Evolutionary conservation across 176 grass and related monocot genomes (phyloP), one percentile per base, ranked within the genome.

Genomic region (Avena insularis): DNA sequence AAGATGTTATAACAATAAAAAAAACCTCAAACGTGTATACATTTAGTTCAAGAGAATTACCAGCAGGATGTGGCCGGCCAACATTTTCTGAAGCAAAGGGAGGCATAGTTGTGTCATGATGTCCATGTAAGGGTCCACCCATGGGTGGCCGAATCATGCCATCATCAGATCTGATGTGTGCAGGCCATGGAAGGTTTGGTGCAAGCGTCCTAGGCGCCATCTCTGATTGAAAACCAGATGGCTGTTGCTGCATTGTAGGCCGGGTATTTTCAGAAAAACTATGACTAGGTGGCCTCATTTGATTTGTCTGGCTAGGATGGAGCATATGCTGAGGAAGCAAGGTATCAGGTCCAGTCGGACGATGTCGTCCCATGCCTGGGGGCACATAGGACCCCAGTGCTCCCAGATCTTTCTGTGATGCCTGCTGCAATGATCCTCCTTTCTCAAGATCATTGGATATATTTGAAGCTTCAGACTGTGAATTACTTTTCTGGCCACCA

Each of bases 71-170:
- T 47, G 86, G 57, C 27, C 53, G 65, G 29, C 83, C 86, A 57
- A 90, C 79, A 79, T 78, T 86, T 83, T 92, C 91, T 66, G 67
- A 83, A 70, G 80, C 83, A 87, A 95, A 95, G 63, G 69, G 86
- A 75, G 91, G 93, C n/a, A 73, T 19, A 43, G 71, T 54, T 77
- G 75, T 58, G 31, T 85, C 91, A 66, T 88, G 87, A 27, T 64
- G 75, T 21, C 29, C 81, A 80, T 87, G 77, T 61, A 84, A 84
- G 54, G 94, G 68, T 7, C 84, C 81, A 82, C 68, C 90, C 70
- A 89, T 59, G 21, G 78, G 71, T 61, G 93, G 87, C 14, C 67
- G 66, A 82, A 85, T 70, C 82, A 89, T 73, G 73, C 57, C 83
- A 60, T 89, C 86, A 90, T 83, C 83, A 87, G 80, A 71, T 71